Base-by-base conservation (phyloP, 2,329 filamentous ascomycete species). In the Aspergillus pseudonomiae region DNA sequence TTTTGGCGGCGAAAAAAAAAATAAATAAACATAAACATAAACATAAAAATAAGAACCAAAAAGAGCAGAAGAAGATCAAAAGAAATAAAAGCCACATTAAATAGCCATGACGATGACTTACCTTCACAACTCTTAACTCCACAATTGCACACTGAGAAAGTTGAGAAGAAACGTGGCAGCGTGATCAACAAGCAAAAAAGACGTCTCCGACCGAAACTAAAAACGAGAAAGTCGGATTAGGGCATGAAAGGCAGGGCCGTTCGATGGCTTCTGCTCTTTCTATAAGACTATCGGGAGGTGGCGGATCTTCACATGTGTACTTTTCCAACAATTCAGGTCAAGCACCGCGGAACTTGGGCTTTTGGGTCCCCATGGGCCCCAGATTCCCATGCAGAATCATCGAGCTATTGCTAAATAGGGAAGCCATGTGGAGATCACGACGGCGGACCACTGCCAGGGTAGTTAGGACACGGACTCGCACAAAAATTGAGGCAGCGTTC, bases 281-380 rank as follows among this genome's bases (percentile, higher is more conserved):
- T 65, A 64, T 63, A 57, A 48, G 28, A 16, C 62, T 30, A 45
- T n/a, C 52, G 39, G 57, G 46, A 45, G 46, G 57, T 53, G 62
- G 52, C 26, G 46, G 58, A 41, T 59, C 53, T 53, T 66, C 64
- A 66, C 64, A 66, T 66, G 64, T 46, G 56, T 53, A 26, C 7
- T 52, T 54, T 50, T 14, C 57, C 34, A 53, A 24, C 16, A 21
- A 53, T 32, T 41, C 36, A 46, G 39, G 45, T 61, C 45, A 60
- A 63, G 58, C 62, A 63, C 62, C 58, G 62, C 58, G 62, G 58
- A 61, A 57, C 62, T 61, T 63, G 61, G 60, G 54, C 43, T 16
- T 34, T 59, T 43, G 36, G 30, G 28, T 46, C 55, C 56, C 16
- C 41, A 32, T 52, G 48, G 55, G 59, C 14, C 24, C 36, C 57